Evolutionary conservation across 2,329 filamentous ascomycete species (phyloP), one percentile per base, ranked within the genome.

Genomic region (Curvularia verruculosa): DNA sequence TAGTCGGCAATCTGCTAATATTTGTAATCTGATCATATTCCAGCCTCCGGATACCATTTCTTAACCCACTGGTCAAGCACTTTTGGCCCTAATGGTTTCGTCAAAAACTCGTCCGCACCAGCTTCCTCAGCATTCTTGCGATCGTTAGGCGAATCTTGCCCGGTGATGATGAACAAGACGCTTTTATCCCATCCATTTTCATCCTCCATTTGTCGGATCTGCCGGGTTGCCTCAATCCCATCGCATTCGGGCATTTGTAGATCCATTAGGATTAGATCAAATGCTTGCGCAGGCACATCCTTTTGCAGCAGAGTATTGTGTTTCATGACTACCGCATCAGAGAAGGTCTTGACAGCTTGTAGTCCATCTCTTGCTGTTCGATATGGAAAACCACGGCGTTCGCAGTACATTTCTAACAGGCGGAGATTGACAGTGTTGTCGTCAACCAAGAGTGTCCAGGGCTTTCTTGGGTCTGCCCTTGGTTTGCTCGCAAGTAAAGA

Each of bases 341-440:
- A 52, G 58, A 73, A 78, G 15, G 65, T 52, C 1, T 71, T 63
- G 1, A 81, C 75, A 1, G 80, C 80, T 63, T 80, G 67, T 2
- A 63, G 53, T 3, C 80, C 79, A 44, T 82, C 75, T 1, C 64
- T 65, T 1, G 80, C 79, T 3, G 72, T 76, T 4, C 66, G 52
- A 34, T 77, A 80, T 0, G 74, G 71, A 2, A 72, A 60, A 1
- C 67, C 65, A 24, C 80, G 73, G 49, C 78, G 81, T 19, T 70
- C 73, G 66, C 79, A 82, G 62, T 82, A 82, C 78, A 82, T 80
- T 28, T 77, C 69, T 24, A 82, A 58, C 37, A 82, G 77, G 18
- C 78, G 77, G 0, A 82, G 70, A 21, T 82, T 82, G 49, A 81
- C 71, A 0, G 67, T 52, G 40, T 82, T 82, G 55, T 81, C 80